These are phyloP conservation scores for Aspergillus biplanus DNA, from an alignment of 495 filamentous ascomycete species.

Conservation along the genomic window DNA sequence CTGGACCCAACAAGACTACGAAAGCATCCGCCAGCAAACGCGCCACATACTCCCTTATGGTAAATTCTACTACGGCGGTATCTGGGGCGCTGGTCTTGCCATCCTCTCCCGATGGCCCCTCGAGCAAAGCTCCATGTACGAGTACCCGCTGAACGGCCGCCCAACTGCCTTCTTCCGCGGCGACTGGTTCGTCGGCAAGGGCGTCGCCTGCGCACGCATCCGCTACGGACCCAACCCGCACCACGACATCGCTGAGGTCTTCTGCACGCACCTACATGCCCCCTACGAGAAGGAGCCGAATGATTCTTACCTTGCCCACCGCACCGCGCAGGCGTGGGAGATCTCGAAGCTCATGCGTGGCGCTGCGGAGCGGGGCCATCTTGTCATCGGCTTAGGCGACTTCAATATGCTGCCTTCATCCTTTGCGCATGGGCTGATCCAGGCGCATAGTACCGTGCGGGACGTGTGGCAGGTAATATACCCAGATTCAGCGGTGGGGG, in stretches of 20 bases:
- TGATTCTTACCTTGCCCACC: conserved; percentile 88
- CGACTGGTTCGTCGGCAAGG: conserved; percentile 92
- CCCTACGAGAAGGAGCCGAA: conserved; percentile 80
- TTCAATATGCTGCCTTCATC: conserved; percentile 94
- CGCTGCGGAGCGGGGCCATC: conserved; percentile 80
- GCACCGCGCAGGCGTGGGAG: conserved; percentile 96
- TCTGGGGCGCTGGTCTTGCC: conserved; percentile 86
- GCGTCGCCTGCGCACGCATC: conserved; percentile 84
- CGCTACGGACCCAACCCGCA: conserved; percentile 62
- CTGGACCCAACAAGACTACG: conserved; percentile 91
- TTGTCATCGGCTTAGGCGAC: conserved; percentile 85
- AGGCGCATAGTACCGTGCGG: conserved; percentile 72
- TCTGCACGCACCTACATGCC: conserved; percentile 93
- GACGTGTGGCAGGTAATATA: conserved; percentile 83
- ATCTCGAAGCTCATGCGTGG: conserved; percentile 87
- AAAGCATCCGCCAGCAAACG: conserved; percentile 75
- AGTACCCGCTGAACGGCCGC: conserved; percentile 90
- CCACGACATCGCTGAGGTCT: conserved; percentile 82
- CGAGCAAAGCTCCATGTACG: conserved; percentile 82
- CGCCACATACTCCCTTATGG: conserved; percentile 81
- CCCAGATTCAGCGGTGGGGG: conserved; percentile 77
- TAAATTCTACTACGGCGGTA: conserved; percentile 91
- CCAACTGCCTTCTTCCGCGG: conserved; percentile 92
- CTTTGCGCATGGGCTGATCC: conserved; percentile 83
- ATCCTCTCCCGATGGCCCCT: conserved; percentile 98